Conservation (phyloP, 148 eudicot genomes). For the Fagopyrum tataricum region DNA sequence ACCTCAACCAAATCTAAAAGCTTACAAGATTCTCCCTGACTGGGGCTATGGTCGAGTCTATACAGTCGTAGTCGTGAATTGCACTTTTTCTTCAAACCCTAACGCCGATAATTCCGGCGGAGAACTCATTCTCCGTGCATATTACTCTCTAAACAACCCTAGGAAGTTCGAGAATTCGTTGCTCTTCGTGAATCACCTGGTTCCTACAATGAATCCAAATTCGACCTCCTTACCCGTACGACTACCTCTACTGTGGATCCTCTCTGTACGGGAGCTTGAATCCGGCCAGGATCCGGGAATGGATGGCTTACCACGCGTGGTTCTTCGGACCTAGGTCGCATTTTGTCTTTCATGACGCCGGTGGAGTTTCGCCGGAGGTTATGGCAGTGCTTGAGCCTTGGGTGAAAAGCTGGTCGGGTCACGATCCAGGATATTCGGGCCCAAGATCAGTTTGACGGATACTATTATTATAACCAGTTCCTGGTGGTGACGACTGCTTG, state of each 20-base stretch:
- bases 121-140: conserved; percentile 30
- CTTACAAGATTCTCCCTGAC: conserved; percentile 47
- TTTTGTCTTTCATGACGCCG: conserved; percentile 54
- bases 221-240: conserved; percentile 22
- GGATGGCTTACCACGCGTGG: conserved; percentile 57
- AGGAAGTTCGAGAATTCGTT: conserved; percentile 30
- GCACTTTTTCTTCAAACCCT: conserved; percentile 29
- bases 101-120: conserved; percentile 33
- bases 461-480: conserved; percentile 58
- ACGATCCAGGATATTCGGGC: conserved; percentile 48
- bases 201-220: conserved; percentile 21
- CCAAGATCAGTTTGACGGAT: conserved; percentile 47
- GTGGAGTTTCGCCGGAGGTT: conserved; percentile 42
- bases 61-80: conserved; percentile 50
- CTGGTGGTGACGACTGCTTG: conserved; percentile 51
- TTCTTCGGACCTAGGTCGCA: conserved; percentile 42
- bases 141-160: conserved; percentile 33
- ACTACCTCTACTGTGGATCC: conserved; percentile 50
- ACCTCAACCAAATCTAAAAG: conserved; percentile 26
- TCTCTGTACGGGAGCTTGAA: conserved; percentile 42
- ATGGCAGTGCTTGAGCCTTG: conserved; percentile 46
- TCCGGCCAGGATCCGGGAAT: conserved; percentile 38
- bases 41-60: conserved; percentile 65
- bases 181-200: conserved; percentile 38
- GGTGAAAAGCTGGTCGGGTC: conserved; percentile 35